A percentile compares a stretch with the other conserved stretches of the same genome.
phyloP scores from a whole-genome alignment of 345 rosid genomes.

The Hibiscus syriacus region DNA sequence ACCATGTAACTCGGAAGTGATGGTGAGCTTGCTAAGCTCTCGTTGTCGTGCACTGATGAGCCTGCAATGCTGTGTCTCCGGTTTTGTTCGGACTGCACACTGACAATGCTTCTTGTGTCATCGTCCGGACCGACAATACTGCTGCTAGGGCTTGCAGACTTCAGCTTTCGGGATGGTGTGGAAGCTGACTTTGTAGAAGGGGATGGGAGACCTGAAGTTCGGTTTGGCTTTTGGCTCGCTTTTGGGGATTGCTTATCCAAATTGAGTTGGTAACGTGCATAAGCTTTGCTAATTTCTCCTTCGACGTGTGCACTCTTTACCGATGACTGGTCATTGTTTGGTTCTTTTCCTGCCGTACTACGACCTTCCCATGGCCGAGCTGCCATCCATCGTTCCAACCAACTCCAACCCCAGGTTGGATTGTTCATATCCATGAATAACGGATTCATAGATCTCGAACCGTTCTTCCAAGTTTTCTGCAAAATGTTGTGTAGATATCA shows the following conservation, averaged over 20 bases:
- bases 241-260: conserved; percentile 55
- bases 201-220: conserved; percentile 36
- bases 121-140: conserved; percentile 44
- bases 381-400: conserved; percentile 99
- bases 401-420: conserved; percentile 98
- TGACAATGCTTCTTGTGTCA: conserved; percentile 62
- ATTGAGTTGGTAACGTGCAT: conserved; percentile 57
- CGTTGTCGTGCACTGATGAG: conserved; percentile 54
- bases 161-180: conserved; percentile 49
- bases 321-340: conserved; percentile 38
- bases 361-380: conserved; percentile 73
- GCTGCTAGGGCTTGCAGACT: conserved; percentile 47
- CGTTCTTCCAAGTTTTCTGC: conserved; percentile 78
- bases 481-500: not conserved
- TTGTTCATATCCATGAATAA: conserved; percentile 79
- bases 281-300: conserved; percentile 61
- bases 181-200: conserved; percentile 51
- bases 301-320: conserved; percentile 38
- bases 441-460: conserved; percentile 45
- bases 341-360: conserved; percentile 49
- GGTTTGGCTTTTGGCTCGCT: conserved; percentile 49
- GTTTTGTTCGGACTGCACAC: conserved; percentile 48
- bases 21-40: conserved; percentile 62
- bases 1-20: conserved; percentile 86
- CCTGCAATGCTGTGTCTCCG: conserved; percentile 77